A percentile compares a stretch with the other conserved stretches of the same genome.
Conservation (phyloP, 176 grass and related monocot species). For the Triticum aestivum region IWGSC_CS_RefSeq_v2.1 NC_057810.1:162332647-162333146, state of each 20-base stretch:
- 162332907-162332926: constrained; percentile 89
- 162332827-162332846: constrained; percentile 23
- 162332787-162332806: constrained; percentile 95
- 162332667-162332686: constrained; percentile 1
- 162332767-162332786: constrained; percentile 93
- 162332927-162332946: constrained; percentile 93
- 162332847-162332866: constrained; percentile 3
- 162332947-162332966: constrained; percentile 93
- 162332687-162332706: background rate
- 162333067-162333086: constrained; percentile 69
- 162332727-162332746: constrained; percentile 1
- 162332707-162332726: background rate
- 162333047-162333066: constrained; percentile 32
- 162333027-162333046: constrained; percentile 6
- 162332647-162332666: background rate
- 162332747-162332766: constrained; percentile 77
- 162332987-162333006: constrained; percentile 70
- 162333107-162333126: constrained; percentile 81
- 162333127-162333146: constrained; percentile 60
- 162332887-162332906: constrained; percentile 48
- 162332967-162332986: constrained; percentile 81
- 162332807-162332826: constrained; percentile 90
- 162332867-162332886: constrained; percentile 13
- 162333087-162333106: constrained; percentile 96
- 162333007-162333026: constrained; percentile 17